A percentile compares a stretch with the other conserved stretches of the same genome.
phyloP scores from a whole-genome alignment of 202 grass and related monocot species.

The Digitaria exilis region DNA sequence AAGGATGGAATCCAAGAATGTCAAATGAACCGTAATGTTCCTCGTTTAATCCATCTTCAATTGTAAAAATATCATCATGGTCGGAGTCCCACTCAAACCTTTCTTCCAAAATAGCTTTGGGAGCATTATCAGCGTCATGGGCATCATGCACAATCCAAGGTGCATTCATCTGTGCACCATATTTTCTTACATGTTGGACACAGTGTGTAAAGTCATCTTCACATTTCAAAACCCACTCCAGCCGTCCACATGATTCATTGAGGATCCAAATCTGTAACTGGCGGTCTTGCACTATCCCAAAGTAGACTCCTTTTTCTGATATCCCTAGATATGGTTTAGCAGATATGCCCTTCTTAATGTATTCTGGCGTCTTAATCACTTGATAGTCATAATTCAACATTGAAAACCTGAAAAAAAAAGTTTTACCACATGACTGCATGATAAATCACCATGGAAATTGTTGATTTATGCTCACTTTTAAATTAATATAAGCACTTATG shows the following conservation, averaged over 20 bases:
- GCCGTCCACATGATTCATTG: neutral
- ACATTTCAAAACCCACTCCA: neutral
- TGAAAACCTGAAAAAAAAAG: neutral
- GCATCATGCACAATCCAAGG: neutral
- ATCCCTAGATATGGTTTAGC: constrained; percentile 10
- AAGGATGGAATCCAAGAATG: constrained; percentile 29
- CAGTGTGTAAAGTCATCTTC: neutral
- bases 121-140: neutral
- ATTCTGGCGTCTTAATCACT: neutral
- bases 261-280: neutral
- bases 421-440: neutral
- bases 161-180: neutral
- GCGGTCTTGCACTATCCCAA: neutral
- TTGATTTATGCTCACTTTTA: neutral
- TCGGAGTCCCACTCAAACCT: constrained; percentile 11
- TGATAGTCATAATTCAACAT: neutral
- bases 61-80: neutral
- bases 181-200: neutral
- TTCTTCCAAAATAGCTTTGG: neutral
- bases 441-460: neutral
- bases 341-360: neutral
- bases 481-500: no score
- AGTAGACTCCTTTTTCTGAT: neutral
- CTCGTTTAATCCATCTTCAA: neutral
- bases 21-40: neutral